A percentile compares a stretch with the other conserved stretches of the same genome.
These are phyloP conservation scores for Camelina sativa DNA, from an alignment of 345 rosid species.

Conservation along the genomic window DNA sequence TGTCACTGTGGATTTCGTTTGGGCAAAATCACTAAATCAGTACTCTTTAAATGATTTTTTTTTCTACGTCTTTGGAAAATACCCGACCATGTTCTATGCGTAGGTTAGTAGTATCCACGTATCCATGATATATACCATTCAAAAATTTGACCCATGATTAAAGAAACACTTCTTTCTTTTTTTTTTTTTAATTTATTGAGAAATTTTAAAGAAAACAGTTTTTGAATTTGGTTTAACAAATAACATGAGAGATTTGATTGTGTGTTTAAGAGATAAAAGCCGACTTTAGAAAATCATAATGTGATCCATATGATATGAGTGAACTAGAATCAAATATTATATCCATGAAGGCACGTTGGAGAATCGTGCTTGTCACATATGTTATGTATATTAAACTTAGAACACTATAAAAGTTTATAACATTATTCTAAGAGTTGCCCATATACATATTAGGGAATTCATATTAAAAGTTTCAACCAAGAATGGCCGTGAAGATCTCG, in stretches of 20 bases:
- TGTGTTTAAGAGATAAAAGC: background rate
- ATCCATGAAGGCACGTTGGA: constrained; percentile 31
- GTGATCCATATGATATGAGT: background rate
- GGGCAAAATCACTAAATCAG: constrained; percentile 13
- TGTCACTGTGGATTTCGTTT: constrained; percentile 38
- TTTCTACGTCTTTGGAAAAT: constrained; percentile 27
- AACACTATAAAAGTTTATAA: constrained; percentile 35
- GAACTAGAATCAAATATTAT: constrained; percentile 20
- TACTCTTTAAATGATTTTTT: constrained; percentile 12
- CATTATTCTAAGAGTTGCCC: background rate
- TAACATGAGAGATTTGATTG: background rate
- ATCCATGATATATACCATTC: background rate
- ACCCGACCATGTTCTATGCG: constrained; percentile 26
- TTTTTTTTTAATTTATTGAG: background rate
- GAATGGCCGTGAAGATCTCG: constrained; percentile 33
- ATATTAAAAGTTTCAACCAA: background rate
- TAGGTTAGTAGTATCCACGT: constrained; percentile 34
- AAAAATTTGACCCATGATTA: background rate
- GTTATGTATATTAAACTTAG: background rate
- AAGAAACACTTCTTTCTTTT: background rate
- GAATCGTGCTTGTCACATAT: constrained; percentile 39
- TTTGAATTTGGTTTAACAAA: background rate
- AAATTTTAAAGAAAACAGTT: too few relatives aligned
- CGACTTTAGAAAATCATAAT: constrained; percentile 2
- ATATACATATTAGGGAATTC: background rate